Evolutionary conservation across 805 yeast genomes (phyloP), one percentile per base, ranked within the genome.

Genomic region (Ogataea trehaloabstinens): DNA sequence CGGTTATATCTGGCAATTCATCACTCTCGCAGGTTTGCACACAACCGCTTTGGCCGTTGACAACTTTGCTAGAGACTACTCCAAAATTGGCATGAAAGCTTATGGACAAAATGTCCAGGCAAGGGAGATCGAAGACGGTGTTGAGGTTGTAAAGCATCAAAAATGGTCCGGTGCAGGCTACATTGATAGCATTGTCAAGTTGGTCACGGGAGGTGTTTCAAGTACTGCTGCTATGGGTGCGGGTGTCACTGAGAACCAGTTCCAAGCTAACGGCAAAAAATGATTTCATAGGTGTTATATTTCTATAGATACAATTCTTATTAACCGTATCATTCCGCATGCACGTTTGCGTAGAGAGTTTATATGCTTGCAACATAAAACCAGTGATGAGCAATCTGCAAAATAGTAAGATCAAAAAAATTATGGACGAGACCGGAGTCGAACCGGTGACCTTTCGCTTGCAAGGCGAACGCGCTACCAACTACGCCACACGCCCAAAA

Each of bases 161-260:
- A 88, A 90, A 67, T 91, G 98, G 98, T 88, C 96, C 30, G 98
- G 98, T 61, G 98, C 98, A 21, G 95, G 87, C 68, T 90, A 88
- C 71, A 84, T 91, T 59, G 98, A 91, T 66, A 82, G 87, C 44
- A 72, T 91, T 58, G 80, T 91, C 64, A 89, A 83, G 66, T 73
- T 88, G 67, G 93, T 89, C 19, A 82, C 93, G 40, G 97, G 97
- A 56, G 98, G 98, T 70, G 85, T 90, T 42, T 75, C 90, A 36
- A 83, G 95, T 15, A 91, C 98, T 34, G 95, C 97, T 51, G 97
- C 98, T 34, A 91, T 91, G 97, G 97, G 97, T 60, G 83, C 83
- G 46, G 98, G 98, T 72, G 97, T 91, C 51, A 91, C 98, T 39
- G 98, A 91, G 71, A 95, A 85, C 52, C 98, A 91, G 69, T 91